Percentiles rank a stretch among this genome's conserved stretches.
phyloP scores from a whole-genome alignment of 441 rosid genomes.

The Bruguiera hainesii region DNA sequence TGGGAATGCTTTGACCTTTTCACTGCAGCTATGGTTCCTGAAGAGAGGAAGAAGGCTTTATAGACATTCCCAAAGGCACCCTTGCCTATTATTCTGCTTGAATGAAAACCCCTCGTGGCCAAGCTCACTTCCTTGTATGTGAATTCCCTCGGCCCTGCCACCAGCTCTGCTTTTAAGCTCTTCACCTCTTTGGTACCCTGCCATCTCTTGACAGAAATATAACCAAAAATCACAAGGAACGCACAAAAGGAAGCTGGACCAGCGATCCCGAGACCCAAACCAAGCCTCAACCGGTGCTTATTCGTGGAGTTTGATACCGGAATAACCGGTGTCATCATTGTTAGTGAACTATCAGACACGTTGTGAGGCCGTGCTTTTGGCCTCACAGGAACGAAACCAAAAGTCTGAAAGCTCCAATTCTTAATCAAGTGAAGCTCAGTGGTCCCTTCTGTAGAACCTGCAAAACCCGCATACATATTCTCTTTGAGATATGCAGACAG shows the following conservation, averaged over 20 bases:
- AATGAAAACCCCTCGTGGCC: slow-evolving; percentile 84
- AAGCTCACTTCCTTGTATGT: slow-evolving; percentile 61
- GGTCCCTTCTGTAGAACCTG: slow-evolving; percentile 91
- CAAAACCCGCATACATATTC: slow-evolving; percentile 68
- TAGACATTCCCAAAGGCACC: slow-evolving; percentile 94
- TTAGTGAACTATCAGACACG: slow-evolving; percentile 63
- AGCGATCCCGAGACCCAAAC: slow-evolving; percentile 70
- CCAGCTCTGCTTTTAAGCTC: slow-evolving; percentile 56
- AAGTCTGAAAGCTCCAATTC: slow-evolving; percentile 72
- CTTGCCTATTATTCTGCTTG: slow-evolving; percentile 69
- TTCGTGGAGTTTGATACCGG: slow-evolving; percentile 33
- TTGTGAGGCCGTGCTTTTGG: slow-evolving; percentile 57
- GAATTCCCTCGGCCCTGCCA: slow-evolving; percentile 69
- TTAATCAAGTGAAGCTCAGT: slow-evolving; percentile 75
- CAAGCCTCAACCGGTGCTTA: slow-evolving; percentile 41
- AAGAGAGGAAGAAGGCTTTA: slow-evolving; percentile 51
- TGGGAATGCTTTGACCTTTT: slow-evolving; percentile 75
- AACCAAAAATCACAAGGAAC: slow-evolving; percentile 59
- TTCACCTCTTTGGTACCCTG: slow-evolving; percentile 43
- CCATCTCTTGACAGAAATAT: slow-evolving; percentile 62
- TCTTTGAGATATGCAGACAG: slow-evolving; percentile 59
- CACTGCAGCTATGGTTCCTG: slow-evolving; percentile 70
- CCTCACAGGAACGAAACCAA: slow-evolving; percentile 51
- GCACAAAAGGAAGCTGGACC: slow-evolving; percentile 71
- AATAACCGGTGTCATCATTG: slow-evolving; percentile 28